Base-by-base conservation (phyloP, 139 green algal species). In the Haematococcus sp. region DNA sequence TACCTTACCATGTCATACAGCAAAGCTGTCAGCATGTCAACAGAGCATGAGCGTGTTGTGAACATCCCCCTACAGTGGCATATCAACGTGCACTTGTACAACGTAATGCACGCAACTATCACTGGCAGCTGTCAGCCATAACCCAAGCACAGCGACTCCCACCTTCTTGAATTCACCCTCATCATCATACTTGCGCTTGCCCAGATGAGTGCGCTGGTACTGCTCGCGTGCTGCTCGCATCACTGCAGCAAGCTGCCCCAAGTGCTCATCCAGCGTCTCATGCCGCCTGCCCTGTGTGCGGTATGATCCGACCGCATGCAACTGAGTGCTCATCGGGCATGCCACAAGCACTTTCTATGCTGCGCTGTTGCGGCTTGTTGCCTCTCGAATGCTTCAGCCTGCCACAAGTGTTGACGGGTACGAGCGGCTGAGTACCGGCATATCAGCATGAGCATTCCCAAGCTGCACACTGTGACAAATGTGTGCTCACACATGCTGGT, bases 171-270 rank as follows among this genome's bases (percentile, higher is more conserved):
- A 69, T 30, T 51, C 19, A 31, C 32, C 63, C 63, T 69, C 63
- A 52, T 69, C 63, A 55, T 69, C 63, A 31, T 55, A 59, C 71
- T 77, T 71, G 71, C 71, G 71, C 71, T 77, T 77, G 40, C 30
- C 40, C 56, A 71, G 44, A 30, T 77, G 54, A 40, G 71, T 11
- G 54, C 70, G 58, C 56, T 68, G 58, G 70, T 76, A 76, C 34
- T 76, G 55, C 55, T 76, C 70, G 52, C 71, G 71, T 34, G 58
- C 64, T 30, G 71, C 44, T 64, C 65, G 59, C 59, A 77, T 77
- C 31, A 31, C 63, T 64, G 56, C 70, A 76, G 51, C 63, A 30
- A 76, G n/a, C 59, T 76, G 70, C 30, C 71, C 71, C 49, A 70
- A 25, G 43, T 77, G 71, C 71, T 71, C 71, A 25, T 61, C 49